These are phyloP conservation scores for Butyriboletus loyo DNA, from an alignment of 768 basidiomycete species.

Conservation along the genomic window DNA sequence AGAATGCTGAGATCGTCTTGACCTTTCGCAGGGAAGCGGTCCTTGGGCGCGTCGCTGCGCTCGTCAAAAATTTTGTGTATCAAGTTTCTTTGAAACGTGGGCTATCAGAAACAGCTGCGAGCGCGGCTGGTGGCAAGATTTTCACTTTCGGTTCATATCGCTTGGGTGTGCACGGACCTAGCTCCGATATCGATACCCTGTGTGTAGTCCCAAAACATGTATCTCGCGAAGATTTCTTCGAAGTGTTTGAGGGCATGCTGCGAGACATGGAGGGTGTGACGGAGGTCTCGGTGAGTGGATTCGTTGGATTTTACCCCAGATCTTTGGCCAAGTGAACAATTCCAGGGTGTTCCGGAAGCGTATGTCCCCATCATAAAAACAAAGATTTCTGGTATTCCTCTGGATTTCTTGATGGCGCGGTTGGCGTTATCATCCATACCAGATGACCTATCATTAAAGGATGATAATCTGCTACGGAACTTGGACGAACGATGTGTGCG, in stretches of 20 bases:
- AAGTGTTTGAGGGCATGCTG: slow-evolving; percentile 86
- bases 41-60: slow-evolving; percentile 80
- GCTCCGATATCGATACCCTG: slow-evolving; percentile 96
- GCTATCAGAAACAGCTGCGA: slow-evolving; percentile 83
- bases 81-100: slow-evolving; percentile 76
- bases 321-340: slow-evolving; percentile 4
- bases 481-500: slow-evolving; percentile 93
- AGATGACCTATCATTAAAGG: slow-evolving; percentile 84
- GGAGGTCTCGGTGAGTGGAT: slow-evolving; percentile 78
- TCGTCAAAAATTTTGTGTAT: slow-evolving; percentile 92
- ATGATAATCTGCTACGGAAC: slow-evolving; percentile 89
- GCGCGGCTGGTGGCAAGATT: slow-evolving; percentile 94
- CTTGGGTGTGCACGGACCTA: slow-evolving; percentile 94
- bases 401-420: slow-evolving; percentile 94
- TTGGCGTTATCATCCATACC: slow-evolving; percentile 84
- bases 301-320: background rate
- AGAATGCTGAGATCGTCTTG: slow-evolving; percentile 21
- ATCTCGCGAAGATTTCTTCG: slow-evolving; percentile 93
- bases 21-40: slow-evolving; percentile 75
- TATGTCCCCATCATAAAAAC: slow-evolving; percentile 94
- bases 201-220: slow-evolving; percentile 97
- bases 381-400: slow-evolving; percentile 86
- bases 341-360: slow-evolving; percentile 91
- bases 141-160: slow-evolving; percentile 99
- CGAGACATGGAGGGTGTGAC: slow-evolving; percentile 76